These are phyloP conservation scores for Micromonas commoda DNA, from an alignment of 139 green algal species.

Conservation along the genomic window DNA sequence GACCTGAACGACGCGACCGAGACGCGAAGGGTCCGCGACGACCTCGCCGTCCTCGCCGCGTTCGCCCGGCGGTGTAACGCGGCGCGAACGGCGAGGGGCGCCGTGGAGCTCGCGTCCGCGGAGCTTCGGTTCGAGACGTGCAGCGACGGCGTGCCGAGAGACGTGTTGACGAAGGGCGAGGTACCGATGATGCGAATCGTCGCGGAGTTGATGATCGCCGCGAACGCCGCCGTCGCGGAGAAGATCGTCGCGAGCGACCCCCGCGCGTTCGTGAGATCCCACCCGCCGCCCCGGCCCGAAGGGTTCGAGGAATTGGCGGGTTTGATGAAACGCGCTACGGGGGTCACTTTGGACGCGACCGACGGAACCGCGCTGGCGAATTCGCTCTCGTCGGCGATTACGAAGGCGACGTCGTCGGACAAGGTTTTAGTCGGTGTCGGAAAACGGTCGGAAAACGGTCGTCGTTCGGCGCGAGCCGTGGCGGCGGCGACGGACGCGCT, in stretches of 20 bases:
- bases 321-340: not conserved
- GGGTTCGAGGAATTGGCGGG: slow-evolving; percentile 54
- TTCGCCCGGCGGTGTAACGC: slow-evolving; percentile 40
- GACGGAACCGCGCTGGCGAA: slow-evolving; percentile 4
- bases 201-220: slow-evolving; percentile 97
- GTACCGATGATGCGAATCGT: slow-evolving; percentile 85
- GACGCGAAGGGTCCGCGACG: slow-evolving; percentile 1
- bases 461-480: too few species aligned
- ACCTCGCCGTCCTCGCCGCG: slow-evolving; percentile 20
- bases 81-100: slow-evolving; percentile 58
- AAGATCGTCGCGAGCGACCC: slow-evolving; percentile 57
- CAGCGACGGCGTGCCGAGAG: slow-evolving; percentile 18
- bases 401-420: slow-evolving; percentile 11
- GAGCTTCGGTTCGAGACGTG: slow-evolving; percentile 83
- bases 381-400: not conserved
- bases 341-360: slow-evolving; percentile 13
- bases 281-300: slow-evolving; percentile 51
- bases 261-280: slow-evolving; percentile 62
- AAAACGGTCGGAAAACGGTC: too few species aligned
- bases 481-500: slow-evolving; percentile 29
- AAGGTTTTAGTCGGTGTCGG: too few species aligned
- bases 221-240: slow-evolving; percentile 82
- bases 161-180: slow-evolving; percentile 50
- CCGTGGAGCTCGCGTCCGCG: slow-evolving; percentile 78
- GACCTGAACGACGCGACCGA: not conserved